Evolutionary conservation across 1,139 yeast species (phyloP).

Genomic region (Yamadazyma oceani): DNA sequence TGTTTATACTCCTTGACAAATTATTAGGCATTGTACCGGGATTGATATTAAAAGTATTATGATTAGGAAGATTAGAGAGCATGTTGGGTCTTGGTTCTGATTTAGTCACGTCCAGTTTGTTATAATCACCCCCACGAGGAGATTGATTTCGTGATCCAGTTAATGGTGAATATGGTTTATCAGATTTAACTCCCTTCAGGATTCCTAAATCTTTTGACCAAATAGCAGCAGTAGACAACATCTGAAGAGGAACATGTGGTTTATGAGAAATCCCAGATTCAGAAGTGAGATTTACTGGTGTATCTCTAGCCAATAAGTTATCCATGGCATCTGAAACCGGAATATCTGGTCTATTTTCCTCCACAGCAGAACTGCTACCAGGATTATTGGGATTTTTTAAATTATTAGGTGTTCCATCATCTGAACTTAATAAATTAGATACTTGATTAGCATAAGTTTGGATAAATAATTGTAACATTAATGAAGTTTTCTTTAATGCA

Average conservation of each 20-base stretch:
- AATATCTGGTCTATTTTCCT: background rate
- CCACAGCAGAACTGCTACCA: background rate
- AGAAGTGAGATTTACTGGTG: slow-evolving; percentile 9
- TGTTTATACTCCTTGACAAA: background rate
- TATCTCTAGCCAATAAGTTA: background rate
- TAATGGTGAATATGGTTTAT: background rate
- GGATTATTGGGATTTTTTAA: slow-evolving; percentile 16
- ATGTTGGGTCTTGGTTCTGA: background rate
- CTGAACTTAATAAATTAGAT: slow-evolving; percentile 23
- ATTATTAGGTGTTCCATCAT: slow-evolving; percentile 27
- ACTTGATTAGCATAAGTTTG: slow-evolving; percentile 62
- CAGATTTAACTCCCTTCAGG: background rate
- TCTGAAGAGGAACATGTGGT: slow-evolving; percentile 31
- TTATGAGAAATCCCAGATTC: slow-evolving; percentile 15
- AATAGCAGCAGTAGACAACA: slow-evolving; percentile 39
- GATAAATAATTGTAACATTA: slow-evolving; percentile 56
- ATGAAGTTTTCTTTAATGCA: slow-evolving; percentile 51
- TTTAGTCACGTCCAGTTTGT: slow-evolving; percentile 1
- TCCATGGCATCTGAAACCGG: background rate
- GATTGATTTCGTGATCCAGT: background rate
- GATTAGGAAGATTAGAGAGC: background rate
- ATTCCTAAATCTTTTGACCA: slow-evolving; percentile 12
- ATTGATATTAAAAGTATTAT: slow-evolving; percentile 1
- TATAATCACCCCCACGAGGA: background rate
- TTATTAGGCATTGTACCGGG: background rate